A percentile compares a stretch with the other conserved stretches of the same genome.
Evolutionary conservation across 2,329 filamentous ascomycete species (phyloP).

Genomic region (Coleophoma cylindrospora): DNA sequence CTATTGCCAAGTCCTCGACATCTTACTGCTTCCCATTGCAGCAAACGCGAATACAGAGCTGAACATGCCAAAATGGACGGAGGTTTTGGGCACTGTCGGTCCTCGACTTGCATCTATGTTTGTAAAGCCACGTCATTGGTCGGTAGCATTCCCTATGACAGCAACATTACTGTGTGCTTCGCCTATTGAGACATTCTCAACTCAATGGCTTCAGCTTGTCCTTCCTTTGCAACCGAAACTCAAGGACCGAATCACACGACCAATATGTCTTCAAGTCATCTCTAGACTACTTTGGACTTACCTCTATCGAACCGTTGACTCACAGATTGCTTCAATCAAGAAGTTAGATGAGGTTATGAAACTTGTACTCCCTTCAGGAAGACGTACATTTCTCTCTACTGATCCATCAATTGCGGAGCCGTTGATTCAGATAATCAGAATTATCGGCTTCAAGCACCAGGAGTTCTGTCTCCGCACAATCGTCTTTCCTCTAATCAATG

Average conservation of each 20-base stretch:
- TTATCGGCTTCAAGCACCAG: conserved; percentile 89
- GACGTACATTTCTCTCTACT: conserved; percentile 74
- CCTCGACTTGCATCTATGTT: conserved; percentile 80
- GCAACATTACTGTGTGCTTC: conserved; percentile 86
- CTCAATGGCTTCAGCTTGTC: conserved; percentile 82
- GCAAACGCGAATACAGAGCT: conserved; percentile 75
- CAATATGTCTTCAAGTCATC: conserved; percentile 80
- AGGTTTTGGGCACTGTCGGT: conserved; percentile 75
- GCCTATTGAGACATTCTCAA: conserved; percentile 73
- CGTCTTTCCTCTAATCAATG: conserved; percentile 93
- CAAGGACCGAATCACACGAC: conserved; percentile 76
- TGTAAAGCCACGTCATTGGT: conserved; percentile 89
- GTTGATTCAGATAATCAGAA: conserved; percentile 86
- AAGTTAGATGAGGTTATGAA: conserved; percentile 89
- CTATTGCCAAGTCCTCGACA: conserved; percentile 88
- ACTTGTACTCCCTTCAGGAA: conserved; percentile 75
- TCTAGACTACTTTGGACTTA: conserved; percentile 93
- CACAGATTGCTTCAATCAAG: conserved; percentile 58
- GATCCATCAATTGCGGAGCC: conserved; percentile 84
- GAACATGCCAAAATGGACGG: conserved; percentile 76
- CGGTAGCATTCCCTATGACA: conserved; percentile 80
- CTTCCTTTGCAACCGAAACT: conserved; percentile 73
- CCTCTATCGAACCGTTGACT: conserved; percentile 77
- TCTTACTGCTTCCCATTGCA: conserved; percentile 80
- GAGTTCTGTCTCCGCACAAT: conserved; percentile 90